Evolutionary conservation across 495 filamentous ascomycete genomes (phyloP).

Genomic region (Aspergillus hancockii): DNA sequence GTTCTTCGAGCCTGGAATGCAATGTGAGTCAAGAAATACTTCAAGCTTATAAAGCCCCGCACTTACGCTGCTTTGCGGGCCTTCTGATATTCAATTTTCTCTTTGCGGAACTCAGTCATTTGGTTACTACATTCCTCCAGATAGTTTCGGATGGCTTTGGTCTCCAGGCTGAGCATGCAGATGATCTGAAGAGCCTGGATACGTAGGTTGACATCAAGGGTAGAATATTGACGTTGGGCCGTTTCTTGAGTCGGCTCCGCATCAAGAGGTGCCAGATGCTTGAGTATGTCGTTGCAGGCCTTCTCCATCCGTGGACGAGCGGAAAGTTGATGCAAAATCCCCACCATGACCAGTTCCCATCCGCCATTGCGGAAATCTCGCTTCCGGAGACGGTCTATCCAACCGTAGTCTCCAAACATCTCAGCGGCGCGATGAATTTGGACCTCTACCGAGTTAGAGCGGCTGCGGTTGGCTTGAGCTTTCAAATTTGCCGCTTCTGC

Average conservation of each 20-base stretch:
- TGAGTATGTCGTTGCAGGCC: slow-evolving; percentile 76
- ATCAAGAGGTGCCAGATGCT: slow-evolving; percentile 75
- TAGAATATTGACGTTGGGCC: slow-evolving; percentile 66
- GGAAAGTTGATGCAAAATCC: slow-evolving; percentile 81
- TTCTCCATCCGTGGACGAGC: slow-evolving; percentile 66
- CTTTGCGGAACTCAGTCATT: slow-evolving; percentile 91
- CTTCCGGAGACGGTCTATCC: slow-evolving; percentile 79
- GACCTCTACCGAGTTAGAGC: slow-evolving; percentile 34
- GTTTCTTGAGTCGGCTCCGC: slow-evolving; percentile 71
- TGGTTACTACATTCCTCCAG: slow-evolving; percentile 87
- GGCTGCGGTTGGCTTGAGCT: slow-evolving; percentile 40
- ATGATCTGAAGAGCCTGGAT: slow-evolving; percentile 81
- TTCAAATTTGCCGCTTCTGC: slow-evolving; percentile 68
- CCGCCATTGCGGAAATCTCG: slow-evolving; percentile 88
- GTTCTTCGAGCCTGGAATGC: slow-evolving; percentile 69
- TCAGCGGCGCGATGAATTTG: slow-evolving; percentile 76
- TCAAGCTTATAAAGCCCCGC: slow-evolving; percentile 7
- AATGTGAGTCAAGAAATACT: slow-evolving; percentile 24
- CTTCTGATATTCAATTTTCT: slow-evolving; percentile 91
- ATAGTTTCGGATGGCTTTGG: slow-evolving; percentile 79
- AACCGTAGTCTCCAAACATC: slow-evolving; percentile 64
- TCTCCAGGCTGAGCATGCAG: slow-evolving; percentile 82
- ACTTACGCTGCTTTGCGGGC: slow-evolving; percentile 81
- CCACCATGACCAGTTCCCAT: slow-evolving; percentile 88
- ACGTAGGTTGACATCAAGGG: slow-evolving; percentile 79